A percentile compares a stretch with the other conserved stretches of the same genome.
Conservation (phyloP, 192 early-diverging fungal genomes). For the Obelidium mucronatum region DNA sequence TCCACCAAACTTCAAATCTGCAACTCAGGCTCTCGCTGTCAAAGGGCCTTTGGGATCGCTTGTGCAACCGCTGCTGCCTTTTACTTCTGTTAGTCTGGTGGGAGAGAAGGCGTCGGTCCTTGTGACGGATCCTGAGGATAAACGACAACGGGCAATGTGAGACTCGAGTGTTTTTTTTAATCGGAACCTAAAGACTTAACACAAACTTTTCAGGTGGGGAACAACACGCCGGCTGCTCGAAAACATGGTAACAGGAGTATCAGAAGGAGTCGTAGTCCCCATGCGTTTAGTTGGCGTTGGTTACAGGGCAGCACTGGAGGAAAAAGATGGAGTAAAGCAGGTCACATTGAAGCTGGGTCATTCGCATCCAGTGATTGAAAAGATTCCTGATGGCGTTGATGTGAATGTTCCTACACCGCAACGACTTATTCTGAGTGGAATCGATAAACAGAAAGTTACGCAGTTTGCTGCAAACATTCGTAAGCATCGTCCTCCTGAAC, state of each 20-base stretch:
- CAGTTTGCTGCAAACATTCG: conserved; percentile 93
- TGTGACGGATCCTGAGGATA: conserved; percentile 66
- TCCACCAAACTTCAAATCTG: conserved; percentile 55
- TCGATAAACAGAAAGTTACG: conserved; percentile 80
- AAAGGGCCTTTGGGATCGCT: conserved; percentile 85
- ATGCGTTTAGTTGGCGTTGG: conserved; percentile 93
- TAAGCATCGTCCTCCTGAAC: conserved; percentile 92
- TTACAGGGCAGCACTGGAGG: conserved; percentile 87
- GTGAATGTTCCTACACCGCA: conserved; percentile 82
- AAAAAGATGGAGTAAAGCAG: too few species aligned
- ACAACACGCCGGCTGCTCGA: conserved; percentile 90
- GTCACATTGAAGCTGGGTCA: conserved; percentile 82
- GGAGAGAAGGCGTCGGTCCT: conserved; percentile 35
- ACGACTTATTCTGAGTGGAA: conserved; percentile 81
- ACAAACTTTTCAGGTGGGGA: conserved; percentile 72
- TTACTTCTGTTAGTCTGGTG: conserved; percentile 62
- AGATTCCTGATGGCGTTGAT: conserved; percentile 80
- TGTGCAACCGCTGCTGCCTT: conserved; percentile 83
- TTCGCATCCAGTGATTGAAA: conserved; percentile 81
- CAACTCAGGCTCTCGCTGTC: conserved; percentile 67
- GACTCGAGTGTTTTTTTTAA: background rate
- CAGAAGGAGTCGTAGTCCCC: conserved; percentile 85
- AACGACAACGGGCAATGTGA: conserved; percentile 87
- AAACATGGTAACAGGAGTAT: conserved; percentile 88
- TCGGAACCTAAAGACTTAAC: too few species aligned